phyloP scores from a whole-genome alignment of 2,329 filamentous ascomycete genomes.

The Aspergillus vadensis region DNA sequence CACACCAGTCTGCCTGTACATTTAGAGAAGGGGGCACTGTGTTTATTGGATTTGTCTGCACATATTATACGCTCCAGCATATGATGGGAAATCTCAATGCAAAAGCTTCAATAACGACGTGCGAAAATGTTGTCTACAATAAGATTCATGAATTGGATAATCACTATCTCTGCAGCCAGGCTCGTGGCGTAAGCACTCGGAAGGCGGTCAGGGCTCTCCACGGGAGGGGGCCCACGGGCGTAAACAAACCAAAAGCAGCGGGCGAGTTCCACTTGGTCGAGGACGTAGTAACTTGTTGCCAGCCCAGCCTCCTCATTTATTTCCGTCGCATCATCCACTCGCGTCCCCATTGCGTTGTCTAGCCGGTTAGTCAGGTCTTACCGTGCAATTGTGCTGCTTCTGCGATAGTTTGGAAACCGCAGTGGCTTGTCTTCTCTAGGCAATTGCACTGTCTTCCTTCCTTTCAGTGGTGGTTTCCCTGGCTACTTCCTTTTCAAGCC shows the following conservation, averaged over 20 bases:
- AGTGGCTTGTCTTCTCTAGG: not conserved
- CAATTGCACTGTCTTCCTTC: not conserved
- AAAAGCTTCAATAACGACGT: not conserved
- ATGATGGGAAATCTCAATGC: no score
- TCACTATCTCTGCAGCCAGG: no score
- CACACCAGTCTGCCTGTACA: conserved; percentile 1
- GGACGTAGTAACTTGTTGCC: conserved; percentile 11
- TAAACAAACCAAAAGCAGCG: conserved; percentile 22
- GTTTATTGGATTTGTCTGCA: conserved; percentile 5
- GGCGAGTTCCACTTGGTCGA: not conserved
- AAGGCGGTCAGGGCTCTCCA: conserved; percentile 21
- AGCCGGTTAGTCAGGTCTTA: not conserved
- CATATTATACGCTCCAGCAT: not conserved
- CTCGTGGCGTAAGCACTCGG: not conserved
- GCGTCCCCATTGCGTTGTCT: not conserved
- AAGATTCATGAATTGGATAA: not conserved
- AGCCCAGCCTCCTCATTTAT: conserved; percentile 26
- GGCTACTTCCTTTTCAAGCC: conserved; percentile 3
- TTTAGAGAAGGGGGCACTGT: not conserved
- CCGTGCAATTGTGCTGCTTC: not conserved
- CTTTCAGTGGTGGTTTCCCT: conserved; percentile 7
- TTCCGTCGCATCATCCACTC: conserved; percentile 11
- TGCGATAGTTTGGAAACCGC: not conserved
- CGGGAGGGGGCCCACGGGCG: conserved; percentile 3
- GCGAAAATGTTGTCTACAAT: no score